Conservation (phyloP, 106 monocot species). For the Dendrobium nobile region DNA sequence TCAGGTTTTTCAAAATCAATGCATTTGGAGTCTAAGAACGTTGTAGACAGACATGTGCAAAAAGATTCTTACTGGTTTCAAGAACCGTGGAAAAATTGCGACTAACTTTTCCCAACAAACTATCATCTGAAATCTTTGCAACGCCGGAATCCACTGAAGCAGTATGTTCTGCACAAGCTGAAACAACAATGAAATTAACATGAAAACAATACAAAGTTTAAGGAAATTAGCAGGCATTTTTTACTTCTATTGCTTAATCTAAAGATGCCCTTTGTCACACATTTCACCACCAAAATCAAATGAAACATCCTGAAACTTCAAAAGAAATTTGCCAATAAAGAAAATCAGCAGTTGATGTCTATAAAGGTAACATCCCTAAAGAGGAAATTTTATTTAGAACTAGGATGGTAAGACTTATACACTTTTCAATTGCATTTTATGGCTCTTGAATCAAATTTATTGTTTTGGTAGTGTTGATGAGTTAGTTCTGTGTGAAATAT, state of each 20-base stretch:
- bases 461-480: too few relatives aligned
- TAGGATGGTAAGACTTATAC: too few relatives aligned
- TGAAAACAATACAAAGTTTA: background rate
- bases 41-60: background rate
- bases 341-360: background rate
- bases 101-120: conserved; percentile 16
- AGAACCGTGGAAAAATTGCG: conserved; percentile 9
- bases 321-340: background rate
- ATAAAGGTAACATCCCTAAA: too few relatives aligned
- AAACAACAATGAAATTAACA: conserved; percentile 8
- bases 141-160: conserved; percentile 6
- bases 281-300: background rate
- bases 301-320: background rate
- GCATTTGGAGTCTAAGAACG: background rate
- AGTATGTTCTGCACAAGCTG: conserved; percentile 11
- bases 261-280: background rate
- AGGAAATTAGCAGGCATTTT: background rate
- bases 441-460: too few relatives aligned
- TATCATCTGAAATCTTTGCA: conserved; percentile 19
- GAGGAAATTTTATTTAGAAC: too few relatives aligned
- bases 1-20: background rate
- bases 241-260: background rate
- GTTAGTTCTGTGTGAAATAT: too few relatives aligned
- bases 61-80: conserved; percentile 23
- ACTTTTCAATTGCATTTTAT: too few relatives aligned